Evolutionary conservation across 2,329 filamentous ascomycete species (phyloP).

Genomic region (Cladophialophora immunda): DNA sequence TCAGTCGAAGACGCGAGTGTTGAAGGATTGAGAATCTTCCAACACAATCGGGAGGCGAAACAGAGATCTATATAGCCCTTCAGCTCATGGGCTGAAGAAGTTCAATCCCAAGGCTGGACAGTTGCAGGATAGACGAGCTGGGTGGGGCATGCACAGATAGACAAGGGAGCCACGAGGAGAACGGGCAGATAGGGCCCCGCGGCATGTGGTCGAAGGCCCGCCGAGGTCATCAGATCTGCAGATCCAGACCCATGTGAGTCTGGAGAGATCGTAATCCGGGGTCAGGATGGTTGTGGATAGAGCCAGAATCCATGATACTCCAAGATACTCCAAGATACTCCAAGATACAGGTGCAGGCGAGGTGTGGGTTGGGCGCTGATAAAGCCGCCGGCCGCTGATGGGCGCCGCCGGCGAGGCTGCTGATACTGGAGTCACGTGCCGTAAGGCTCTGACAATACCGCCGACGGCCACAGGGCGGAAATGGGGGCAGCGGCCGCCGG

Average conservation of each 20-base stretch:
- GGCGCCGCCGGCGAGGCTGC: constrained; percentile 13
- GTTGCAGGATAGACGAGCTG: constrained; percentile 27
- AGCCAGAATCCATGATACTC: background rate
- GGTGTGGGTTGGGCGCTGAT: constrained; percentile 6
- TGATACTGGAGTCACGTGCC: constrained; percentile 11
- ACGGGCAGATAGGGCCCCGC: constrained; percentile 30
- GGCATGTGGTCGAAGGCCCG: constrained; percentile 28
- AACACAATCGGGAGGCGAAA: constrained; percentile 10
- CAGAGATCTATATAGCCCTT: constrained; percentile 31
- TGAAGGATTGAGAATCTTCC: constrained; percentile 13
- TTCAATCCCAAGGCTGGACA: constrained; percentile 22
- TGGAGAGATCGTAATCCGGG: constrained; percentile 21
- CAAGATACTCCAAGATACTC: no score
- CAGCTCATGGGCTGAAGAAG: constrained; percentile 11
- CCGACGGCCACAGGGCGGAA: constrained; percentile 27
- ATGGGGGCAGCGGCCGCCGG: constrained; percentile 4
- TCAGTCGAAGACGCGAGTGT: background rate
- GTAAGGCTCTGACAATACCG: constrained; percentile 26
- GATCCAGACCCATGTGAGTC: constrained; percentile 12
- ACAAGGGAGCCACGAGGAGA: constrained; percentile 30
- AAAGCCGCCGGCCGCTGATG: constrained; percentile 10
- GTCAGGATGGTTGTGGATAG: constrained; percentile 3
- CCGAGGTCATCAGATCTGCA: constrained; percentile 21
- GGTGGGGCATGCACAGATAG: constrained; percentile 30
- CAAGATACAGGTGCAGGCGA: background rate